Evolutionary conservation across 2,329 filamentous ascomycete genomes (phyloP).

Genomic region (Chalaropsis ovoidea): DNA sequence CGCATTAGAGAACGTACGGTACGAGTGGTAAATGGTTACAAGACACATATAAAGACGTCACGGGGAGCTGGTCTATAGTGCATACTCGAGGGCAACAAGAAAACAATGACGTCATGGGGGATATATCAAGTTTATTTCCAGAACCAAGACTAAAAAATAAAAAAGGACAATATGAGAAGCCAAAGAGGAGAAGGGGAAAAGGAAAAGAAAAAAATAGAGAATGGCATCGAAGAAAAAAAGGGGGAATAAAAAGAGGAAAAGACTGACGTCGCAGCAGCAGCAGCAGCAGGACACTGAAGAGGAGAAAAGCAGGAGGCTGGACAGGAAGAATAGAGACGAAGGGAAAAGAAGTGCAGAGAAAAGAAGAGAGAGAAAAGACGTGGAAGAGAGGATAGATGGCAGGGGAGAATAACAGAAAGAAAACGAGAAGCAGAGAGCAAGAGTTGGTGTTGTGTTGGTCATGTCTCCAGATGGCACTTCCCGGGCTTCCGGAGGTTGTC

Average conservation of each 20-base stretch:
- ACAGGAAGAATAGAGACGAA: not conserved
- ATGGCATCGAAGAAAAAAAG: too few species aligned
- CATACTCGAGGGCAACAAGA: too few species aligned
- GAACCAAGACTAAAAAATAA: not conserved
- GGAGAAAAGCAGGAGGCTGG: not conserved
- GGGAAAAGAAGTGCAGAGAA: not conserved
- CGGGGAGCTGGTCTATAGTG: too few species aligned
- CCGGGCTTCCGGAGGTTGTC: not conserved
- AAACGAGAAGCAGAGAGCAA: too few species aligned
- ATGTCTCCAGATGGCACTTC: not conserved
- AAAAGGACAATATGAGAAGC: not conserved
- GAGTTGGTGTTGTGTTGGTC: not conserved
- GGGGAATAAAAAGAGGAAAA: not conserved
- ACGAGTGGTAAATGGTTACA: too few species aligned
- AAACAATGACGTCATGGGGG: not conserved
- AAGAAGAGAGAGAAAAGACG: not conserved
- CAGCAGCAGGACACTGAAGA: not conserved
- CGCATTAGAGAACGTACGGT: too few species aligned
- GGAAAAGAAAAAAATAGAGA: not conserved
- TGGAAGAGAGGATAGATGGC: not conserved
- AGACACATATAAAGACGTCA: too few species aligned
- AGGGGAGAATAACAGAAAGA: too few species aligned
- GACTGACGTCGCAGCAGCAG: not conserved
- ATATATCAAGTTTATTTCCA: slow-evolving; percentile 12
- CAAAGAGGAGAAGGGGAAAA: not conserved